Evolutionary conservation across 768 basidiomycete genomes (phyloP), one percentile per base, ranked within the genome.

Genomic region (Mrakia blollopis): DNA sequence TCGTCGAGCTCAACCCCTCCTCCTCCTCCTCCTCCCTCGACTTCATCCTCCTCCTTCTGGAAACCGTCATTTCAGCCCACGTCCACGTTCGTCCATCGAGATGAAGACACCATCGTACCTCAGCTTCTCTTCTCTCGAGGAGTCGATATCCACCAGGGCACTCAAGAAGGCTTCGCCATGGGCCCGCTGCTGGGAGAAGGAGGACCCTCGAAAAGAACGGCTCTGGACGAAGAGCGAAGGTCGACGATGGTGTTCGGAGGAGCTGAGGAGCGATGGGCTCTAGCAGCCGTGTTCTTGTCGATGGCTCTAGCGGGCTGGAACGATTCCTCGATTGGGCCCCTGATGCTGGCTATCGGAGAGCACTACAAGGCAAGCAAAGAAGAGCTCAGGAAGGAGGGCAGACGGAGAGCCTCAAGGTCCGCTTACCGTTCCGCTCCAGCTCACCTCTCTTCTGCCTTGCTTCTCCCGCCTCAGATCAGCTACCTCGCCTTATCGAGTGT

Each of bases 401-500:
- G 23, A 39, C 3, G 6, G 65, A 67, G 32, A 21, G 14, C 21
- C 68, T 44, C 47, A 39, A 41, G 39, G 18, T 18, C 21, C 47
- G 18, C 47, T 18, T 50, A 18, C 47, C 16, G 7, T 50, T 50
- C 21, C 18, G 47, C 7, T 50, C 47, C 16, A 50, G 47, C 47
- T 50, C 47, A 50, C 2, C 47, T 54, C 14, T 9, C 30, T 9
- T 47, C 28, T 14, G 5, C 47, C 50, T 71, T 11, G 23, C 70
- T 71, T 14, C 52, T 63, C n/a, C n/a, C n/a, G n/a, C n/a, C 30
- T 35, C 30, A 75, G 63, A 23, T 75, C 44, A 52, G 44, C 63
- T 75, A 75, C 30, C 50, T 62, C n/a, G 32, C 54, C 13, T 32
- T 75, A 10, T 75, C 74, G 18, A 62, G 44, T 13, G 86, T 90